Evolutionary conservation across 2,329 filamentous ascomycete genomes (phyloP).

Genomic region (Hypoxylon sp.): DNA sequence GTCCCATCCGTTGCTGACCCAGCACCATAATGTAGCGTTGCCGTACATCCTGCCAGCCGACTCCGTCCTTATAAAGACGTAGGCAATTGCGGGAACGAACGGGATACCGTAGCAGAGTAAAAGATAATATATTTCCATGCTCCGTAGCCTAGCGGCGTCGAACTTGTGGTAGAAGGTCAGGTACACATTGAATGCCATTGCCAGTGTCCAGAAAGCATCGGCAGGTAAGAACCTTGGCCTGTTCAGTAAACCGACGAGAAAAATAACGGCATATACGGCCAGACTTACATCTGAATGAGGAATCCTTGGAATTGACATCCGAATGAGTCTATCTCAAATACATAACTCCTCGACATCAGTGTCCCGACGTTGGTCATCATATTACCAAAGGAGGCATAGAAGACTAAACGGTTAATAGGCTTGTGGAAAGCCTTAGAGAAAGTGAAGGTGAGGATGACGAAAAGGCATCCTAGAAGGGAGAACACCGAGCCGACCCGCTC

Average conservation of each 20-base stretch:
- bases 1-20: slow-evolving; percentile 76
- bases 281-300: slow-evolving; percentile 81
- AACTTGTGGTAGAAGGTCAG: slow-evolving; percentile 83
- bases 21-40: slow-evolving; percentile 84
- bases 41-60: slow-evolving; percentile 74
- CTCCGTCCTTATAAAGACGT: slow-evolving; percentile 71
- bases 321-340: slow-evolving; percentile 61
- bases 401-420: slow-evolving; percentile 87
- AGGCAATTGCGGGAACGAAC: slow-evolving; percentile 75
- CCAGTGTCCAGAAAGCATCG: slow-evolving; percentile 80
- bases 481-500: slow-evolving; percentile 78
- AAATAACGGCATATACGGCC: slow-evolving; percentile 4
- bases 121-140: slow-evolving; percentile 78
- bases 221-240: slow-evolving; percentile 80
- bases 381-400: slow-evolving; percentile 87
- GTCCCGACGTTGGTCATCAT: slow-evolving; percentile 82
- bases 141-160: slow-evolving; percentile 71
- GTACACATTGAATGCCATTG: slow-evolving; percentile 88
- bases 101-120: slow-evolving; percentile 79
- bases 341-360: slow-evolving; percentile 74
- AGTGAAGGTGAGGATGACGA: slow-evolving; percentile 79
- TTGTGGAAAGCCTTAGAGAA: slow-evolving; percentile 80
- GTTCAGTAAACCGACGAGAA: slow-evolving; percentile 23
- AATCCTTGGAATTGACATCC: slow-evolving; percentile 81
- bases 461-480: slow-evolving; percentile 76